Percentiles rank a stretch among this genome's conserved stretches.
Evolutionary conservation across 768 basidiomycete species (phyloP).

Genomic region (Coprinopsis marcescibilis): DNA sequence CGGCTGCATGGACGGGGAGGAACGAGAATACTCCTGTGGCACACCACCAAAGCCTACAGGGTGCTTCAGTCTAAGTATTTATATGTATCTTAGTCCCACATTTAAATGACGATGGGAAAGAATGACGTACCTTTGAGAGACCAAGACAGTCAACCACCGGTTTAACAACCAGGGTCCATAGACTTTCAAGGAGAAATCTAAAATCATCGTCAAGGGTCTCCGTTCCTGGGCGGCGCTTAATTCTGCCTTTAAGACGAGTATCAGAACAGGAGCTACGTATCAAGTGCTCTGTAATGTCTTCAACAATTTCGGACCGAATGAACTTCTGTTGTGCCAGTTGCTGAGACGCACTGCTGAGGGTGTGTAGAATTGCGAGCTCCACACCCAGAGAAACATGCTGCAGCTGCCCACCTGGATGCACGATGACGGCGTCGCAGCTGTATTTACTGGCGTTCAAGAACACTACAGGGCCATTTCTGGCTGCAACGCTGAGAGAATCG

Average conservation of each 20-base stretch:
- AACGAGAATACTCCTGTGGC: neutral
- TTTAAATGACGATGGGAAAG: neutral
- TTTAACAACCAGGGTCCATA: neutral
- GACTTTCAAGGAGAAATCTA: neutral
- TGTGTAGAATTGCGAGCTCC: too few species aligned
- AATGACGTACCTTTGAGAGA: neutral
- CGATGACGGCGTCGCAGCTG: neutral
- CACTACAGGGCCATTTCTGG: neutral
- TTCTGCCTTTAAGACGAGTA: neutral
- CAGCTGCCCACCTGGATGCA: too few species aligned
- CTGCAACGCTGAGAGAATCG: neutral
- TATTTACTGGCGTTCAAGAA: neutral
- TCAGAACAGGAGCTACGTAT: neutral
- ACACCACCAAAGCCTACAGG: neutral
- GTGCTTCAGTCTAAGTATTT: neutral
- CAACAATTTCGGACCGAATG: too few species aligned
- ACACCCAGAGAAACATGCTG: too few species aligned
- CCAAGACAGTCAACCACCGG: neutral
- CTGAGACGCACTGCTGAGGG: too few species aligned
- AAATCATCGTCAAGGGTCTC: neutral
- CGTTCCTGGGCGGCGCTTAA: neutral
- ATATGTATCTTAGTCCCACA: neutral
- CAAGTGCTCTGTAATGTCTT: neutral
- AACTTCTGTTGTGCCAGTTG: too few species aligned
- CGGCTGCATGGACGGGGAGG: slow-evolving; percentile 1